Evolutionary conservation across 306 rosid species (phyloP).

Genomic region (Corylus avellana): DNA sequence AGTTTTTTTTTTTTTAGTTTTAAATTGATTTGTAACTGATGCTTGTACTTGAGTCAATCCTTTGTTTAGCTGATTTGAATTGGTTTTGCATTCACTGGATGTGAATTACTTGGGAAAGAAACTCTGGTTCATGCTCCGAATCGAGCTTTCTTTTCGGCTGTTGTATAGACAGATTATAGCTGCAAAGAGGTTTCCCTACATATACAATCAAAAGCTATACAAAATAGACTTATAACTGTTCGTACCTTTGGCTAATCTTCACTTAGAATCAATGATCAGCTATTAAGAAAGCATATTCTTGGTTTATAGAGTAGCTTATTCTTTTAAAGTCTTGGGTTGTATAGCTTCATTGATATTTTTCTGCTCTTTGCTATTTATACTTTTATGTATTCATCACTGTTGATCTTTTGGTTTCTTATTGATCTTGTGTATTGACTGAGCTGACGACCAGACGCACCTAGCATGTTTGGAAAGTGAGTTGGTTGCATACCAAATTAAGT

Average conservation of each 20-base stretch:
- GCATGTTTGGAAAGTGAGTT: no score
- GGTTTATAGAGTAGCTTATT: neutral
- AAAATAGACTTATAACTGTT: neutral
- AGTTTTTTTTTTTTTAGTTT: neutral
- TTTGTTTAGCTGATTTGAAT: slow-evolving; percentile 13
- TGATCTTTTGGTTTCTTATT: no score
- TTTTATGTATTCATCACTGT: no score
- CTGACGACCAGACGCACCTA: no score
- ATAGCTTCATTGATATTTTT: neutral
- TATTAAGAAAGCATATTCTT: neutral
- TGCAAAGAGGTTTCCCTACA: neutral
- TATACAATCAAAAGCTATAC: neutral
- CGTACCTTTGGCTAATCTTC: neutral
- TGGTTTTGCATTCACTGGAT: slow-evolving; percentile 5
- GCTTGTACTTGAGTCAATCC: slow-evolving; percentile 3
- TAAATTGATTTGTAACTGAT: neutral
- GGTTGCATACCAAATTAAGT: no score
- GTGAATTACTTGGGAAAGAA: neutral
- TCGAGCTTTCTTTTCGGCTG: neutral
- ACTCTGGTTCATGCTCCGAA: neutral
- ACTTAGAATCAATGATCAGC: neutral
- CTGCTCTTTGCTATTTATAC: no score
- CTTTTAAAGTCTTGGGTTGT: neutral
- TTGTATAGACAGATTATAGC: neutral
- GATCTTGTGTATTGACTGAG: no score